Conservation (phyloP, 306 rosid species). For the Elaeagnus macrophylla region DNA sequence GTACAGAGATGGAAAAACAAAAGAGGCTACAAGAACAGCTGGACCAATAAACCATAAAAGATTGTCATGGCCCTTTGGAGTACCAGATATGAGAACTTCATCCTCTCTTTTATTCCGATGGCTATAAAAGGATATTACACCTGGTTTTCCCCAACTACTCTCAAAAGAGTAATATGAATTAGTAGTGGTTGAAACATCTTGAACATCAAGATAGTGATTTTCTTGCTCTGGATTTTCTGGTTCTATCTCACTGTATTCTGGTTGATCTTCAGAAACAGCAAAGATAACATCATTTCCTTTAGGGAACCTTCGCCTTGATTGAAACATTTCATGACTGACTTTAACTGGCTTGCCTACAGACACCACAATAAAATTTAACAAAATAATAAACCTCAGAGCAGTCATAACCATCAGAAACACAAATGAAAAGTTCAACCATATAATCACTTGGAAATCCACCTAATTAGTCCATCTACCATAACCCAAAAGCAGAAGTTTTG, state of each 20-base stretch:
- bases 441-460: not conserved
- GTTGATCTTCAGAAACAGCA: conserved; percentile 64
- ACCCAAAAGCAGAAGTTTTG: conserved; percentile 12
- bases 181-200: conserved; percentile 35
- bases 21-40: conserved; percentile 82
- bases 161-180: conserved; percentile 31
- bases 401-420: not conserved
- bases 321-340: conserved; percentile 32
- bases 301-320: conserved; percentile 33
- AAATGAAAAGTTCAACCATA: not conserved
- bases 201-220: conserved; percentile 14
- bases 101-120: conserved; percentile 44
- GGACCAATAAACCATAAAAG: conserved; percentile 84
- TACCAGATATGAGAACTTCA: conserved; percentile 24
- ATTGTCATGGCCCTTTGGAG: conserved; percentile 42
- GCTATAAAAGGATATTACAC: conserved; percentile 70
- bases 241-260: conserved; percentile 37
- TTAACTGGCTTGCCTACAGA: conserved; percentile 41
- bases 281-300: conserved; percentile 34
- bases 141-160: conserved; percentile 72
- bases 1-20: conserved; percentile 88
- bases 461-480: too few species aligned
- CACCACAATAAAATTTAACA: conserved; percentile 13
- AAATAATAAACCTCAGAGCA: conserved; percentile 12
- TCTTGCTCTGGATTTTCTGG: conserved; percentile 38